Evolutionary conservation across 331 rosid genomes (phyloP).

Genomic region (Malus hybrid): DNA sequence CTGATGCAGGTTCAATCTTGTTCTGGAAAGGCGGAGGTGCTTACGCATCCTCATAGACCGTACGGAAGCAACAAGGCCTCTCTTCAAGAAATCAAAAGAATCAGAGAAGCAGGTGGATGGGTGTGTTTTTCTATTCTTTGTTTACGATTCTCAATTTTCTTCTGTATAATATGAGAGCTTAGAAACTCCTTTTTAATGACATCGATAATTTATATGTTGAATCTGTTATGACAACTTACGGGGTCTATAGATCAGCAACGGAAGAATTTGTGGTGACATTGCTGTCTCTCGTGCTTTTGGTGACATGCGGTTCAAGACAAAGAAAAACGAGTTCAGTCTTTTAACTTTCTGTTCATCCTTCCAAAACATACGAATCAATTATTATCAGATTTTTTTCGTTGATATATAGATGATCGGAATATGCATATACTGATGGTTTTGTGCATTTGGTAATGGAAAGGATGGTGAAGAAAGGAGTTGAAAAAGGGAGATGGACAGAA

Average conservation of each 20-base stretch:
- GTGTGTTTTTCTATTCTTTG: slow-evolving; percentile 74
- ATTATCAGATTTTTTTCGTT: slow-evolving; percentile 5
- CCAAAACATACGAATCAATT: neutral
- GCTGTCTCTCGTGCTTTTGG: slow-evolving; percentile 98
- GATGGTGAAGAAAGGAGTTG: slow-evolving; percentile 84
- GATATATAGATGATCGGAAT: neutral
- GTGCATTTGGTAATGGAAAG: slow-evolving; percentile 39
- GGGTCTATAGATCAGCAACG: slow-evolving; percentile 59
- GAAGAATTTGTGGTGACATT: slow-evolving; percentile 97
- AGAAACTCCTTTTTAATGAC: neutral
- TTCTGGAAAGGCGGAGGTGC: slow-evolving; percentile 68
- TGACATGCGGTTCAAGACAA: slow-evolving; percentile 87
- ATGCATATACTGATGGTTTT: slow-evolving; percentile 29
- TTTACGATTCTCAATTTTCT: neutral
- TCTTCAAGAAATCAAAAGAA: slow-evolving; percentile 85
- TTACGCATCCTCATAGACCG: slow-evolving; percentile 89
- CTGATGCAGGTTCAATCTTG: slow-evolving; percentile 71
- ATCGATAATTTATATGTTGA: too few relatives aligned
- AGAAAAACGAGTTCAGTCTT: slow-evolving; percentile 72
- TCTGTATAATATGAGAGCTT: neutral
- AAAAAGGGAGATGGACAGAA: slow-evolving; percentile 83
- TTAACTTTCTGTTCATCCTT: slow-evolving; percentile 20
- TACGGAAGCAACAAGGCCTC: slow-evolving; percentile 73
- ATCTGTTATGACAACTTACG: slow-evolving; percentile 6
- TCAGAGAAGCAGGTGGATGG: slow-evolving; percentile 99